Conservation (phyloP, 495 filamentous ascomycete genomes). For the Podospora pseudoanserina region DNA sequence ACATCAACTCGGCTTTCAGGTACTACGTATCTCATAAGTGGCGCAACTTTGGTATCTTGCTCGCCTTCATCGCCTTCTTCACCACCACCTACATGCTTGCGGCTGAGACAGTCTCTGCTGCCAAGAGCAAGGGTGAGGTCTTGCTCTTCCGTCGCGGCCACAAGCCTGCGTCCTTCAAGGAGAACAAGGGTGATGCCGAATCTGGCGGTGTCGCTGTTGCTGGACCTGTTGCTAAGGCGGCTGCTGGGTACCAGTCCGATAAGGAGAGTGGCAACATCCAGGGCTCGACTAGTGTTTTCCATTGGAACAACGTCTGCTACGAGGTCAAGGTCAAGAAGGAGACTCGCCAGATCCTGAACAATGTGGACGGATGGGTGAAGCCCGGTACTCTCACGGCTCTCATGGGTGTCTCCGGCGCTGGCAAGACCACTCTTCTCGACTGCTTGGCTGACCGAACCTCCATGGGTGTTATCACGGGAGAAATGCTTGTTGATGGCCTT, state of each 20-base stretch:
- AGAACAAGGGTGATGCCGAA: constrained; percentile 52
- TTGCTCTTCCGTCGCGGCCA: constrained; percentile 79
- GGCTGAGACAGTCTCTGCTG: constrained; percentile 71
- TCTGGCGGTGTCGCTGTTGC: constrained; percentile 48
- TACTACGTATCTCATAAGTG: constrained; percentile 64
- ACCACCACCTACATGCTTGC: constrained; percentile 61
- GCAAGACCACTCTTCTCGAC: constrained; percentile 72
- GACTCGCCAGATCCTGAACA: constrained; percentile 69
- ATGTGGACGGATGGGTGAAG: constrained; percentile 88
- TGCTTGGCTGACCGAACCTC: constrained; percentile 74
- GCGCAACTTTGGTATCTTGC: constrained; percentile 79
- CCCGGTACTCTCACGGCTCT: constrained; percentile 87
- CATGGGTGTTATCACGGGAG: constrained; percentile 80
- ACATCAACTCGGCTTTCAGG: constrained; percentile 56
- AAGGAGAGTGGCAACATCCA: constrained; percentile 46
- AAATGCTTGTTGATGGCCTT: constrained; percentile 79
- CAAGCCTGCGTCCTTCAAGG: constrained; percentile 54
- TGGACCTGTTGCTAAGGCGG: constrained; percentile 32
- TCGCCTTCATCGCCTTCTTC: constrained; percentile 69
- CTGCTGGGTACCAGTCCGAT: constrained; percentile 40
- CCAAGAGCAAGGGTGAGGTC: constrained; percentile 85
- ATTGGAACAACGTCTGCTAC: constrained; percentile 82
- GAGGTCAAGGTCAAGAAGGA: constrained; percentile 84
- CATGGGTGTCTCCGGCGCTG: constrained; percentile 73
- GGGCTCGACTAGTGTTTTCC: constrained; percentile 66